Conservation (phyloP, 352 stramenopile species). For the Phytophthora aleatoria region DNA sequence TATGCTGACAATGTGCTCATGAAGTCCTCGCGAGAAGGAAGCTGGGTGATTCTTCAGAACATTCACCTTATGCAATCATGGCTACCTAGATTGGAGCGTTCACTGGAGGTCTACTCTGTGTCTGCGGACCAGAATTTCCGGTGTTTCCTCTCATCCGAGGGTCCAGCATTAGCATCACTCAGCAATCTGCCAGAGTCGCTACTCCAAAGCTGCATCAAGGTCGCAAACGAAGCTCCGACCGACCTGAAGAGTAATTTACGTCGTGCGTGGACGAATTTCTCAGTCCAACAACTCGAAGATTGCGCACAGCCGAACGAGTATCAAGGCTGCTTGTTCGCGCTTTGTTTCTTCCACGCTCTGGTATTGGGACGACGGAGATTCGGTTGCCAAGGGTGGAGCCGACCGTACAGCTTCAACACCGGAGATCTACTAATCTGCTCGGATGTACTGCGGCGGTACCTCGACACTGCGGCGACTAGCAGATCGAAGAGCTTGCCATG, state of each 20-base stretch:
- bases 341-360: slow-evolving; percentile 95
- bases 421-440: slow-evolving; percentile 94
- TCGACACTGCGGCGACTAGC: slow-evolving; percentile 41
- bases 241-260: slow-evolving; percentile 85
- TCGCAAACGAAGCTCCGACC: slow-evolving; percentile 82
- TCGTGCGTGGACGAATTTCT: slow-evolving; percentile 80
- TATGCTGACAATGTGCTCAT: slow-evolving; percentile 74
- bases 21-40: slow-evolving; percentile 71
- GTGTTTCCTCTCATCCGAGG: slow-evolving; percentile 94
- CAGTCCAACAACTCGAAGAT: slow-evolving; percentile 74
- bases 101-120: slow-evolving; percentile 76
- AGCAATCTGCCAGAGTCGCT: slow-evolving; percentile 91
- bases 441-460: slow-evolving; percentile 75
- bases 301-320: slow-evolving; percentile 83
- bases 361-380: slow-evolving; percentile 91
- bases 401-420: slow-evolving; percentile 94
- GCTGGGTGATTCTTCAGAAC: slow-evolving; percentile 93
- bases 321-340: slow-evolving; percentile 92
- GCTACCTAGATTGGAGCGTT: slow-evolving; percentile 83
- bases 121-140: slow-evolving; percentile 92
- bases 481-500: slow-evolving; percentile 58
- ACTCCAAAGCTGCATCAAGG: slow-evolving; percentile 88
- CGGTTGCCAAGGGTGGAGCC: slow-evolving; percentile 92
- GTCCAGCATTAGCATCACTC: slow-evolving; percentile 77
- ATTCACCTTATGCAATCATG: slow-evolving; percentile 93